Conservation (phyloP, 208 protist species). For the Polymyxa betae region DNA sequence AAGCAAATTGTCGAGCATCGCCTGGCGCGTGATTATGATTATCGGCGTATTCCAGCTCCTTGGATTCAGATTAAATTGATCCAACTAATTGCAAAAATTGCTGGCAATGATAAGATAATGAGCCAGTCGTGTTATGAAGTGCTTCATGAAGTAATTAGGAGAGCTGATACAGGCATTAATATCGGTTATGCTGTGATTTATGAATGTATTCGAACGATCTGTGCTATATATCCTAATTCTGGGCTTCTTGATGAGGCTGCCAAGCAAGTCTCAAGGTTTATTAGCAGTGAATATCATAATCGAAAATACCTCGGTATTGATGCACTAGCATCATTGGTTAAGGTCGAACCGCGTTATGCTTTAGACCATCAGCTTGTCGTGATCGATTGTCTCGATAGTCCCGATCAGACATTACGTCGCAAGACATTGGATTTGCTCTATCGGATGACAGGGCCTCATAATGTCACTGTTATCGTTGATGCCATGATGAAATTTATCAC, state of each 20-base stretch:
- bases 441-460: slow-evolving; percentile 87
- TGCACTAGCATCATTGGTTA: slow-evolving; percentile 84
- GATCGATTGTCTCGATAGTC: slow-evolving; percentile 88
- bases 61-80: slow-evolving; percentile 91
- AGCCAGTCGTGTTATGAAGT: slow-evolving; percentile 74
- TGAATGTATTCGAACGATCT: slow-evolving; percentile 82
- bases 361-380: slow-evolving; percentile 86
- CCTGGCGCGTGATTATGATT: slow-evolving; percentile 87
- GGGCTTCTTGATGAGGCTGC: slow-evolving; percentile 81
- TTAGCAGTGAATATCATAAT: slow-evolving; percentile 85
- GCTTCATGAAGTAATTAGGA: slow-evolving; percentile 82
- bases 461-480: slow-evolving; percentile 84
- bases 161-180: slow-evolving; percentile 83
- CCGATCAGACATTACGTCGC: slow-evolving; percentile 84
- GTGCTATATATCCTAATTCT: slow-evolving; percentile 82
- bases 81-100: slow-evolving; percentile 43
- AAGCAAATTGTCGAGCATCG: slow-evolving; percentile 82
- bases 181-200: slow-evolving; percentile 82
- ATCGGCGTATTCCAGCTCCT: slow-evolving; percentile 91
- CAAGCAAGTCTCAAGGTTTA: slow-evolving; percentile 70
- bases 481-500: slow-evolving; percentile 83
- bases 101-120: not conserved
- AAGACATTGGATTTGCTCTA: slow-evolving; percentile 89
- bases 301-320: slow-evolving; percentile 90
- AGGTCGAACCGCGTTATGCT: slow-evolving; percentile 82